Base-by-base conservation (phyloP, 345 rosid species). In the Turritis glabra region DNA sequence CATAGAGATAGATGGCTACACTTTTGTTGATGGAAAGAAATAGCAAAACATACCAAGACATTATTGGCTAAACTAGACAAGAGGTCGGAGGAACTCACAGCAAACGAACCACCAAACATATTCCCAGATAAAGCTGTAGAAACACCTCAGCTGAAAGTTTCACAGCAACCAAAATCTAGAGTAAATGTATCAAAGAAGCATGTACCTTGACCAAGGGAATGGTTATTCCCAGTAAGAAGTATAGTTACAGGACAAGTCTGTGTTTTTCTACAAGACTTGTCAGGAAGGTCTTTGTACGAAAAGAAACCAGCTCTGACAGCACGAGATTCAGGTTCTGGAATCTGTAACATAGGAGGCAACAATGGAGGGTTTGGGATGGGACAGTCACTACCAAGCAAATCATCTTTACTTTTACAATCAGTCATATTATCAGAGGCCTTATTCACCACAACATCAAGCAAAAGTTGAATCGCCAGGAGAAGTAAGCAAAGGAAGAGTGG, bases 401-500 rank as follows among this genome's bases (percentile, higher is more conserved):
- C 85, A 83, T 94, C 89, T 72, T 61, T 43, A 33, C 23, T 53
- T n/a, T 15, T 62, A 53, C 79, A 76, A 0, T 50, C 18, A 53
- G 0, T n/a, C 79, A 14, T 46, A 7, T 38, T 46, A 7, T 38
- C 46, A 5, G 80, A 35, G 25, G 67, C 40, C 38, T 52, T 74
- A 0, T 76, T 57, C 56, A 27, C 17, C 44, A 25, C 19, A 47
- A 19, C 8, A 72, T 82, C 79, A 5, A 91, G 23, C 66, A 91
- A 4, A 5, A 1, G 14, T 75, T 91, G 98, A 58, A 85, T 13
- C 38, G 73, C 21, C 7, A 80, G 65, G 44, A 95, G 84, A 38
- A 95, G 80, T 30, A 89, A n/a, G 55, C 97, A 92, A 61, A 95
- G 88, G 62, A 89, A 11, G 12, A 95, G 30, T 35, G 99, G 98